These are phyloP conservation scores for Tylopilus sp. DNA, from an alignment of 1,284 basidiomycete genomes.

Conservation along the genomic window DNA sequence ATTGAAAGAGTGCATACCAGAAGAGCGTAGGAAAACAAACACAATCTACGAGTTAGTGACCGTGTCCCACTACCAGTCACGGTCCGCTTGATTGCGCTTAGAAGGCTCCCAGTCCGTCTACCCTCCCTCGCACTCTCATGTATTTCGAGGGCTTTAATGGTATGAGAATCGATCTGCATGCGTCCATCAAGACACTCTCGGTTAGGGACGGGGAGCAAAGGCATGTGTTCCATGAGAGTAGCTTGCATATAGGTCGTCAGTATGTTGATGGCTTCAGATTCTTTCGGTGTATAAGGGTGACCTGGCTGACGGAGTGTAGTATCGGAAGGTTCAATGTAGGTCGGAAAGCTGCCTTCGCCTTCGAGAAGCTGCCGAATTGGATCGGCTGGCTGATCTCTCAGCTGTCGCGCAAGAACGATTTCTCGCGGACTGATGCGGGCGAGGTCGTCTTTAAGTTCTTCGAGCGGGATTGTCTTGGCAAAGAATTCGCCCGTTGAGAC, in stretches of 20 bases:
- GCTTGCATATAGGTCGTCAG: slow-evolving; percentile 66
- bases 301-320: slow-evolving; percentile 1
- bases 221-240: slow-evolving; percentile 79
- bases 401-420: slow-evolving; percentile 59
- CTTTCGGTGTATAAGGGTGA: slow-evolving; percentile 36
- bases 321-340: slow-evolving; percentile 35
- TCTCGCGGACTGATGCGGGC: slow-evolving; percentile 78
- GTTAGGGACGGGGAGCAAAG: slow-evolving; percentile 54
- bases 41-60: slow-evolving; percentile 69
- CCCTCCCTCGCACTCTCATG: slow-evolving; percentile 73
- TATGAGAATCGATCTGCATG: slow-evolving; percentile 90
- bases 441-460: slow-evolving; percentile 75
- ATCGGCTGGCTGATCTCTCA: slow-evolving; percentile 40
- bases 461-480: slow-evolving; percentile 55
- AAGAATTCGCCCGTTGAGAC: slow-evolving; percentile 95
- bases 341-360: slow-evolving; percentile 52
- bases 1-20: slow-evolving; percentile 8
- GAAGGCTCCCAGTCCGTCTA: slow-evolving; percentile 66
- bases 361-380: slow-evolving; percentile 44
- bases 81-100: slow-evolving; percentile 76
- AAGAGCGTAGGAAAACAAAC: slow-evolving; percentile 40
- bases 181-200: slow-evolving; percentile 53
- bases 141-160: slow-evolving; percentile 85
- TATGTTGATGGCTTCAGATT: slow-evolving; percentile 58
- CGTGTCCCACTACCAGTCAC: slow-evolving; percentile 77